Conservation (phyloP, 208 protist genomes). For the Leishmania martiniquensis region DNA sequence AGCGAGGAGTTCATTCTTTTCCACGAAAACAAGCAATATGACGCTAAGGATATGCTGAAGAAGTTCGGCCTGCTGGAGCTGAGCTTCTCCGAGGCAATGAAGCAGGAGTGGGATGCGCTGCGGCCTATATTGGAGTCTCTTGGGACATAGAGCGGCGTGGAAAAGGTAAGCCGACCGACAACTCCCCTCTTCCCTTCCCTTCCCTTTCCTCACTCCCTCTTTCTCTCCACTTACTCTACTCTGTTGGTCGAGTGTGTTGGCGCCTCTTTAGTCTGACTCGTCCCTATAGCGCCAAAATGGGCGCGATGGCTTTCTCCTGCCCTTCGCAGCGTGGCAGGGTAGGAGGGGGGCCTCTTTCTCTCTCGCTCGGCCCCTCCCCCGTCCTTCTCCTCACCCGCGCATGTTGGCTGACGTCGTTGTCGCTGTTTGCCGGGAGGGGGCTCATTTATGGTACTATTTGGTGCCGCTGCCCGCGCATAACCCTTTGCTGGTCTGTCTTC, state of each 20-base stretch:
- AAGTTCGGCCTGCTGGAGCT: slow-evolving; percentile 81
- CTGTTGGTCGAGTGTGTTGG: too few relatives aligned
- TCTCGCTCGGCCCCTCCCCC: not conserved
- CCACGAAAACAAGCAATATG: slow-evolving; percentile 83
- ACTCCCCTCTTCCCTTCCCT: not conserved
- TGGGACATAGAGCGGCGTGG: not conserved
- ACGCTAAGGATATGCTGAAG: slow-evolving; percentile 79
- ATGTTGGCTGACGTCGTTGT: not conserved
- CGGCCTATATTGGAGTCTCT: slow-evolving; percentile 47
- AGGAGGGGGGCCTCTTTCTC: not conserved
- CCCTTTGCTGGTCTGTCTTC: not conserved
- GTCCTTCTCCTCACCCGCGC: not conserved
- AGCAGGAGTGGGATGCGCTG: slow-evolving; percentile 70
- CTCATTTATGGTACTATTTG: too few relatives aligned
- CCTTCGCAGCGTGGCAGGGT: not conserved
- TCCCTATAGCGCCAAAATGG: not conserved
- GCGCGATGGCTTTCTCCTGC: not conserved
- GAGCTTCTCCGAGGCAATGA: slow-evolving; percentile 69
- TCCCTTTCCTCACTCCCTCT: too few relatives aligned
- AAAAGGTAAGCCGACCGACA: slow-evolving; percentile 2
- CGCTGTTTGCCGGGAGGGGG: not conserved
- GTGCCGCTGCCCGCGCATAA: not conserved
- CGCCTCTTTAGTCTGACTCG: not conserved
- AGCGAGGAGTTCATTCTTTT: slow-evolving; percentile 77
- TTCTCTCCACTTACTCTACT: not conserved